Percentiles rank a stretch among this genome's conserved stretches.
These are phyloP conservation scores for Puccinia coronata DNA, from an alignment of 1,284 basidiomycete genomes.

Conservation along the genomic window DNA sequence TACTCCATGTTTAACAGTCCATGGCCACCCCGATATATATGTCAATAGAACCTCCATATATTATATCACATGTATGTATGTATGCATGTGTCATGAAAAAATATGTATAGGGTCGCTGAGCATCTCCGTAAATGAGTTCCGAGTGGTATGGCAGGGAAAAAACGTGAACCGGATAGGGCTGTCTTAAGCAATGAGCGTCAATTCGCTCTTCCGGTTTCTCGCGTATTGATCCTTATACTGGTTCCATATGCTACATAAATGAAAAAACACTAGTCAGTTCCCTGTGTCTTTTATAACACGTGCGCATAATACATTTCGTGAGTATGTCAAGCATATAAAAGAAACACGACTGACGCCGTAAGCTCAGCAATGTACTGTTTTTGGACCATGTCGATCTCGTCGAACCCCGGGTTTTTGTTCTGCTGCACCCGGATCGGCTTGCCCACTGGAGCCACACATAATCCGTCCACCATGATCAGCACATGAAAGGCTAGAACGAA, in stretches of 20 bases:
- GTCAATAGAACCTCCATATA: too few species aligned
- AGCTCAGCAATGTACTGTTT: constrained; percentile 86
- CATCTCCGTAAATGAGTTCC: constrained; percentile 11
- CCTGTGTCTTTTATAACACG: background rate
- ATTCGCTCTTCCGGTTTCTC: constrained; percentile 64
- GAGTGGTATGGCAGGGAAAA: background rate
- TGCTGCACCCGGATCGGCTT: constrained; percentile 79
- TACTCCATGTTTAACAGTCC: too few species aligned
- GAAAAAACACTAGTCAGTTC: background rate
- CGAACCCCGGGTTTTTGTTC: constrained; percentile 75
- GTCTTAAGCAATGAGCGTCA: constrained; percentile 55
- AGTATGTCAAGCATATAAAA: too few species aligned
- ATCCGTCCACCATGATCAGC: too few species aligned
- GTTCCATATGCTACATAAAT: constrained; percentile 78
- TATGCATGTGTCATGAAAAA: too few species aligned
- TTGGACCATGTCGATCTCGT: constrained; percentile 79
- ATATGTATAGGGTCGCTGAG: too few species aligned
- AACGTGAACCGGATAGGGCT: background rate
- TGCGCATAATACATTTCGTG: too few species aligned
- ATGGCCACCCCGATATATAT: too few species aligned
- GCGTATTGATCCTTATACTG: constrained; percentile 87
- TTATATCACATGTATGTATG: too few species aligned
- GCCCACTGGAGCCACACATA: constrained; percentile 68
- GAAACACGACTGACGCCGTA: constrained; percentile 65
- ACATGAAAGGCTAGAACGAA: background rate